These are phyloP conservation scores for Globisporangium camurandrum DNA, from an alignment of 352 stramenopile genomes.

Conservation along the genomic window DNA sequence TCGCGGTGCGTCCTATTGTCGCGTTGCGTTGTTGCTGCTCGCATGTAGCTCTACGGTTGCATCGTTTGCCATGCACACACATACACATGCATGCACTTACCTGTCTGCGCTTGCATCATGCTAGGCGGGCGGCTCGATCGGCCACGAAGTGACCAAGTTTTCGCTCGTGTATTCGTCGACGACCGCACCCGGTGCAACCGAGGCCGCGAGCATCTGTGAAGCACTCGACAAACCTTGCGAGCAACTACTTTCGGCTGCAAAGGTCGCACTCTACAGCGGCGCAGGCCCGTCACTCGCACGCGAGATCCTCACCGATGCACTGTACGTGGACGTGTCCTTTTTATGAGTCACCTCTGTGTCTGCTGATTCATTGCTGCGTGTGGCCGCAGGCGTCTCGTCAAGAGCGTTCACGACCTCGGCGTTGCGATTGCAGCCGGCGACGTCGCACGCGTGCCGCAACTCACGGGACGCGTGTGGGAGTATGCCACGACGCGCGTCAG, in stretches of 20 bases:
- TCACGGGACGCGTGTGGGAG: constrained; percentile 82
- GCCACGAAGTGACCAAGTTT: constrained; percentile 83
- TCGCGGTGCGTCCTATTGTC: constrained; percentile 35
- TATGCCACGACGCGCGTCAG: constrained; percentile 54
- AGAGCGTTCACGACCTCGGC: constrained; percentile 56
- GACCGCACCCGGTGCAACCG: constrained; percentile 59
- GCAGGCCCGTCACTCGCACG: constrained; percentile 64
- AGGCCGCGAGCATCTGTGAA: constrained; percentile 71
- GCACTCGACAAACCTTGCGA: constrained; percentile 72
- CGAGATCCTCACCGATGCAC: constrained; percentile 58
- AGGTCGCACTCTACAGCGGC: constrained; percentile 74
- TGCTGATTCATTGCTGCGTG: neutral
- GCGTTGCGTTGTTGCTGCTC: too few relatives aligned
- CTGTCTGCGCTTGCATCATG: too few relatives aligned
- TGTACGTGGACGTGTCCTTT: too few relatives aligned
- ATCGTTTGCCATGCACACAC: neutral
- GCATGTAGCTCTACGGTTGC: neutral
- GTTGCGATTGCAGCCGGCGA: constrained; percentile 38
- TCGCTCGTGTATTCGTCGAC: constrained; percentile 62
- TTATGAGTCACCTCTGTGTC: too few relatives aligned
- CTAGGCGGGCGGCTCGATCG: constrained; percentile 60
- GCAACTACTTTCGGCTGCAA: constrained; percentile 65
- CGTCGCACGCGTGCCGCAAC: constrained; percentile 46
- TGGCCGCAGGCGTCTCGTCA: constrained; percentile 51
- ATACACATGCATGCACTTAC: too few relatives aligned